These are phyloP conservation scores for Solanum dulcamara DNA, from an alignment of 257 asterid species.

Conservation along the genomic window DNA sequence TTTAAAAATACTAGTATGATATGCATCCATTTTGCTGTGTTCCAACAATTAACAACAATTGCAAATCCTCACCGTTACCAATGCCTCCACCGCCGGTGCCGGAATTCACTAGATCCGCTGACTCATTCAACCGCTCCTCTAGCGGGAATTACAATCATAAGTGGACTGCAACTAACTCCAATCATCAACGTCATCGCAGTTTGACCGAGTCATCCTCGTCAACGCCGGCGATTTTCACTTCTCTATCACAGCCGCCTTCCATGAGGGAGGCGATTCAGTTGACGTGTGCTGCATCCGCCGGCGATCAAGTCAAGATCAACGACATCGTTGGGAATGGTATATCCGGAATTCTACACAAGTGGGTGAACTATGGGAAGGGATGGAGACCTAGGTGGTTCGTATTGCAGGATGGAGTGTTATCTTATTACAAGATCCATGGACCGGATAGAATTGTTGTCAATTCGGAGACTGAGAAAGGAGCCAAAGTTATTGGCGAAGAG, in stretches of 20 bases:
- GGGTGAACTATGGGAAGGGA: slow-evolving; percentile 98
- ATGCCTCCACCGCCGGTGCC: slow-evolving; percentile 22
- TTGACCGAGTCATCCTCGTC: slow-evolving; percentile 5
- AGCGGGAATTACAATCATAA: slow-evolving; percentile 12
- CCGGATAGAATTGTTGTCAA: slow-evolving; percentile 61
- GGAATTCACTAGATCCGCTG: slow-evolving; percentile 16
- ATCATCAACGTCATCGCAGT: background rate
- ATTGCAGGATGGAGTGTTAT: slow-evolving; percentile 87
- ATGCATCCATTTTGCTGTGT: slow-evolving; percentile 52
- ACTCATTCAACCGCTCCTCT: slow-evolving; percentile 16
- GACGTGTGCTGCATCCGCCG: slow-evolving; percentile 10
- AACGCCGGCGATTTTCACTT: background rate
- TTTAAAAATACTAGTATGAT: background rate
- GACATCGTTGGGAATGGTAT: slow-evolving; percentile 80
- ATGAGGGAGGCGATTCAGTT: slow-evolving; percentile 7
- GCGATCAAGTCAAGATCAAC: slow-evolving; percentile 49
- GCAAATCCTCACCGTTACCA: slow-evolving; percentile 1
- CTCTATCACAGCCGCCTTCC: slow-evolving; percentile 5
- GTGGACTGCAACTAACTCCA: background rate
- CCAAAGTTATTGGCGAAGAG: slow-evolving; percentile 80
- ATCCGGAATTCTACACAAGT: slow-evolving; percentile 67
- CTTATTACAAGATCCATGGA: slow-evolving; percentile 93
- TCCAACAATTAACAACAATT: slow-evolving; percentile 10
- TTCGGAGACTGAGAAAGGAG: slow-evolving; percentile 63
- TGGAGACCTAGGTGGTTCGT: slow-evolving; percentile 98